These are phyloP conservation scores for Podospora conica DNA, from an alignment of 495 filamentous ascomycete species.

Conservation along the genomic window DNA sequence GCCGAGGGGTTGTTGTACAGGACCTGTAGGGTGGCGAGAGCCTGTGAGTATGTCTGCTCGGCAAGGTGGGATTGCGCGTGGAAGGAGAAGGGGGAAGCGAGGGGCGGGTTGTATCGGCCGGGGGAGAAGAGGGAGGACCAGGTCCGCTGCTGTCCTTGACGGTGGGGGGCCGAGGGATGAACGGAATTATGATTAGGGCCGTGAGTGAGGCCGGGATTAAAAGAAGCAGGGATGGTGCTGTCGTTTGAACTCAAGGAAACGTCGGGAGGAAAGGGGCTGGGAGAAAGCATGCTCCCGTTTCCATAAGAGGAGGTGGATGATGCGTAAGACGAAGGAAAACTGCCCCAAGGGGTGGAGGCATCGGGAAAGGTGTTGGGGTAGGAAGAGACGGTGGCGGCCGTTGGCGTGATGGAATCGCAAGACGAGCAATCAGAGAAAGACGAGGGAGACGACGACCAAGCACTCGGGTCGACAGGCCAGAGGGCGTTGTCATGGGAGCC, in stretches of 20 bases:
- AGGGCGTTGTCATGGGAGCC: slow-evolving; percentile 12
- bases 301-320: slow-evolving; percentile 20
- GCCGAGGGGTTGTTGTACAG: slow-evolving; percentile 25
- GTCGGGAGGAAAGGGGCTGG: slow-evolving; percentile 7
- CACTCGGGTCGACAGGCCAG: slow-evolving; percentile 33
- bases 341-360: slow-evolving; percentile 16
- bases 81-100: slow-evolving; percentile 17
- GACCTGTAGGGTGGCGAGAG: slow-evolving; percentile 37
- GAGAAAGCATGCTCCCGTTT: slow-evolving; percentile 3
- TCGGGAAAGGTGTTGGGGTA: slow-evolving; percentile 13
- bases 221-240: slow-evolving; percentile 6
- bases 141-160: slow-evolving; percentile 13
- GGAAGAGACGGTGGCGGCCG: slow-evolving; percentile 15
- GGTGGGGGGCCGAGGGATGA: slow-evolving; percentile 6
- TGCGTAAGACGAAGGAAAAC: slow-evolving; percentile 19
- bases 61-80: slow-evolving; percentile 16
- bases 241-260: slow-evolving; percentile 4
- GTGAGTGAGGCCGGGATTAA: slow-evolving; percentile 10
- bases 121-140: slow-evolving; percentile 29
- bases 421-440: slow-evolving; percentile 30
- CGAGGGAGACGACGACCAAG: slow-evolving; percentile 29
- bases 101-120: slow-evolving; percentile 13
- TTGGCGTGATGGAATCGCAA: slow-evolving; percentile 21
- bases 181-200: slow-evolving; percentile 9
- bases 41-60: slow-evolving; percentile 41